phyloP scores from a whole-genome alignment of 2,329 filamentous ascomycete species.

The Fusarium sp. region DNA sequence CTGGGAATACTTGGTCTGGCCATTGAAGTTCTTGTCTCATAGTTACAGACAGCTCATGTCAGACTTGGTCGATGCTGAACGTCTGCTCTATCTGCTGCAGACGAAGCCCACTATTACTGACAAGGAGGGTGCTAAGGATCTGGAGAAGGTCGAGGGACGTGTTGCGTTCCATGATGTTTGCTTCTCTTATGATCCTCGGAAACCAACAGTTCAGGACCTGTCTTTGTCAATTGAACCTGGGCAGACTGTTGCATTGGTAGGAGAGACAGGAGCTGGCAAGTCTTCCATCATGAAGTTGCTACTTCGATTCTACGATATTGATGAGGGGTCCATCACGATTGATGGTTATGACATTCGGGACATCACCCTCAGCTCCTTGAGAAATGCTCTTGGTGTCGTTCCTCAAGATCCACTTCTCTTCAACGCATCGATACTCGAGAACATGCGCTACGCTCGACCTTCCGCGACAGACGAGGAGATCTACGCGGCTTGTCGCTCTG shows the following conservation, averaged over 20 bases:
- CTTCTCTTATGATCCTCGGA: conserved; percentile 65
- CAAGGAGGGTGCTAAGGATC: conserved; percentile 53
- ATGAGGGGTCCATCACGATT: conserved; percentile 62
- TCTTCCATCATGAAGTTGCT: conserved; percentile 70
- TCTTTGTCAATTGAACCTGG: conserved; percentile 60
- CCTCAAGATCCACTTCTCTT: conserved; percentile 73
- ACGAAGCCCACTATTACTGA: conserved; percentile 66
- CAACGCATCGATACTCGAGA: conserved; percentile 71
- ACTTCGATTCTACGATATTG: conserved; percentile 68
- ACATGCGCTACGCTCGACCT: conserved; percentile 70
- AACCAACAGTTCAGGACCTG: conserved; percentile 60
- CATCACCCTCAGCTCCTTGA: conserved; percentile 66
- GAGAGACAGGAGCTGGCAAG: conserved; percentile 71
- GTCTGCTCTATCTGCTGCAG: conserved; percentile 65
- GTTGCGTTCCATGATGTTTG: conserved; percentile 64
- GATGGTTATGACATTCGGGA: conserved; percentile 69
- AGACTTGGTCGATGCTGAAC: conserved; percentile 72
- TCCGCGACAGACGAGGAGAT: conserved; percentile 70
- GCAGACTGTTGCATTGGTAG: conserved; percentile 68
- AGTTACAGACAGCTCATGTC: conserved; percentile 41
- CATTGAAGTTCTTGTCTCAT: conserved; percentile 48
- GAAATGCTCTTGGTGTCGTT: conserved; percentile 69
- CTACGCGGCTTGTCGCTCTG: conserved; percentile 67
- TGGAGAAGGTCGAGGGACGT: conserved; percentile 57
- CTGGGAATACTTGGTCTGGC: conserved; percentile 61